Evolutionary conservation across 2,329 filamentous ascomycete genomes (phyloP).

Genomic region (Tolypocladium cylindrosporum): DNA sequence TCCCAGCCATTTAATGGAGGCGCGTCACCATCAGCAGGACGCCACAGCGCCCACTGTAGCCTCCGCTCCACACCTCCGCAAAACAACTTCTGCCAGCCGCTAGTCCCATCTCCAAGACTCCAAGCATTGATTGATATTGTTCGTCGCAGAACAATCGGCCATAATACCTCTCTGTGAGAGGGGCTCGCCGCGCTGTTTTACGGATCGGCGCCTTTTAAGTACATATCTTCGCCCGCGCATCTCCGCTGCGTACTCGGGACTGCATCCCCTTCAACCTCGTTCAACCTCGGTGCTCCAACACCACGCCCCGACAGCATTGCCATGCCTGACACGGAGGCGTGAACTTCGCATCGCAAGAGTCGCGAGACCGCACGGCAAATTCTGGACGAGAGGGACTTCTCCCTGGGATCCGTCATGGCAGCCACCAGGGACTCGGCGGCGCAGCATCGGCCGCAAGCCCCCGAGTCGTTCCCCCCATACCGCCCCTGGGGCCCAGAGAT

Average conservation of each 20-base stretch:
- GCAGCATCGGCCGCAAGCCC: neutral
- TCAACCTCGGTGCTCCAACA: neutral
- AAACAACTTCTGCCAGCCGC: neutral
- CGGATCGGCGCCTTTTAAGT: neutral
- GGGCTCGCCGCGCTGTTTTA: neutral
- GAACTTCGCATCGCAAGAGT: neutral
- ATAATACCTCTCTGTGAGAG: neutral
- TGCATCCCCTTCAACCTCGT: neutral
- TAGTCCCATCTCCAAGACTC: neutral
- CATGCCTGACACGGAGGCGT: neutral
- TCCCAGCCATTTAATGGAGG: no score
- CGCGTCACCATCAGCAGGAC: no score
- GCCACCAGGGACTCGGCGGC: slow-evolving; percentile 2
- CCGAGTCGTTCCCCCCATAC: slow-evolving; percentile 1
- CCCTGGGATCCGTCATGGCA: neutral
- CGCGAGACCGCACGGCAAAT: no score
- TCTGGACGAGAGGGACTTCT: neutral
- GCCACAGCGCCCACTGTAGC: neutral
- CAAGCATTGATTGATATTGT: slow-evolving; percentile 13
- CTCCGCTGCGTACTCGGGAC: neutral
- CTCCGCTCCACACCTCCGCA: no score
- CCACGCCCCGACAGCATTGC: neutral
- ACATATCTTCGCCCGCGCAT: neutral
- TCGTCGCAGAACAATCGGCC: slow-evolving; percentile 13
- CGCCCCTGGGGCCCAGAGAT: slow-evolving; percentile 7